Evolutionary conservation across 148 eudicot species (phyloP), one percentile per base, ranked within the genome.

Genomic region (Fagopyrum tataricum): DNA sequence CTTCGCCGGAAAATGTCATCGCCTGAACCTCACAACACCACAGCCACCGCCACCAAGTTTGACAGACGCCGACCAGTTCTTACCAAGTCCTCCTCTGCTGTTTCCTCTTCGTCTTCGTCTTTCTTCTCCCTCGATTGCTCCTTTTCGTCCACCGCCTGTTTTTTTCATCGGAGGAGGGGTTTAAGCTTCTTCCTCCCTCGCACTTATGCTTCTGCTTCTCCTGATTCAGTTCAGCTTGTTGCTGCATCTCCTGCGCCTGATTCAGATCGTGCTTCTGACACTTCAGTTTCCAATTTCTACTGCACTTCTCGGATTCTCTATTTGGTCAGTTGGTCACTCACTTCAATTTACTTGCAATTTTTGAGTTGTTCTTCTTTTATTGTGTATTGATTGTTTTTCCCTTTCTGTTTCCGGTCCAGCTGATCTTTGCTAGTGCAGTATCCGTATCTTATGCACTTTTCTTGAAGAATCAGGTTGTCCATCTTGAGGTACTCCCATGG

Each of bases 401-500:
- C 4, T 58, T 58, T 11, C 12, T 18, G 21, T 43, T 70, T 13
- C 17, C 62, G 56, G 69, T 80, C 84, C 91, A 93, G 96, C 82
- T 90, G 24, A 67, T 23, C 13, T 78, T 82, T 52, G 39, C 77
- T 51, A 87, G 86, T 79, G 49, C 80, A 49, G 40, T 80, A 49
- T 81, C 80, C 26, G 78, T 81, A 46, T 67, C 77, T 44, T 88
- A 82, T 77, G 71, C 85, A 31, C 67, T 87, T 61, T 67, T 56
- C 44, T 77, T 88, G 86, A 82, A 79, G 62, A 81, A 46, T 73
- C 76, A 84, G 81, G 83, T 86, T 15, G 41, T 73, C 43, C 75
- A 82, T 64, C 96, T 90, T 71, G 84, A 93, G 98, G 98, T 90
- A 84, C 77, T 64, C 21, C 4, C 13, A 55, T 55, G 62, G 62